Evolutionary conservation across 495 filamentous ascomycete species (phyloP).

Genomic region (Oleoguttula mirabilis): DNA sequence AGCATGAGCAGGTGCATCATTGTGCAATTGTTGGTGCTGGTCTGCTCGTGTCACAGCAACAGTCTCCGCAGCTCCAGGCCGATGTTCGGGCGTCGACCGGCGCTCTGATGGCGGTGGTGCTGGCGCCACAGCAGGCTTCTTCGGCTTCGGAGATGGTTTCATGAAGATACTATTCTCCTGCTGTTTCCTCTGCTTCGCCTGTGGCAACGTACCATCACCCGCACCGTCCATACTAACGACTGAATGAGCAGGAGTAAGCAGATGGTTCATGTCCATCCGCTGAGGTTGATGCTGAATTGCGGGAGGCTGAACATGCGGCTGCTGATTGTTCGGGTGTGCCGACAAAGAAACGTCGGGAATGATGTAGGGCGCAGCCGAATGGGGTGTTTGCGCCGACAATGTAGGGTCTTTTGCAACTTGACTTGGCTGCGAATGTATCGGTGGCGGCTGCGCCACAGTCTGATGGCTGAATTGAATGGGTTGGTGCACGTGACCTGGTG

Average conservation of each 20-base stretch:
- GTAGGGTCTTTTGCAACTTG: too few species aligned
- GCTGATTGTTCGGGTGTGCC: slow-evolving; percentile 5
- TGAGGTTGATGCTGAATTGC: slow-evolving; percentile 13
- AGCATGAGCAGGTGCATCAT: too few species aligned
- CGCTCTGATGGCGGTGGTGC: slow-evolving; percentile 3
- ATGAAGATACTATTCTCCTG: slow-evolving; percentile 4
- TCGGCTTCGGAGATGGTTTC: slow-evolving; percentile 7
- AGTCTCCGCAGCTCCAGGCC: too few species aligned
- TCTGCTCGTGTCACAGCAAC: too few species aligned
- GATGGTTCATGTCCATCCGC: slow-evolving; percentile 17
- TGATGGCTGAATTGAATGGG: too few species aligned
- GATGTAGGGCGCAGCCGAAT: neutral
- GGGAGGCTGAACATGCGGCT: neutral
- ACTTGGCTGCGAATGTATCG: too few species aligned
- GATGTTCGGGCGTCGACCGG: too few species aligned
- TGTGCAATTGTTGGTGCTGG: too few species aligned
- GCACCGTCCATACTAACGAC: slow-evolving; percentile 1
- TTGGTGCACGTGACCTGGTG: slow-evolving; percentile 7
- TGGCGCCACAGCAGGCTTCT: neutral
- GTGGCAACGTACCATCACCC: neutral
- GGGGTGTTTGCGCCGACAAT: neutral
- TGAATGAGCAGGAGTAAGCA: slow-evolving; percentile 5
- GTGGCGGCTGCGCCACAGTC: neutral
- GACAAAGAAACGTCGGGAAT: slow-evolving; percentile 6
- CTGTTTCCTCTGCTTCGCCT: neutral